Evolutionary conservation across 1,284 basidiomycete species (phyloP).

Genomic region (Flammula alnicola): DNA sequence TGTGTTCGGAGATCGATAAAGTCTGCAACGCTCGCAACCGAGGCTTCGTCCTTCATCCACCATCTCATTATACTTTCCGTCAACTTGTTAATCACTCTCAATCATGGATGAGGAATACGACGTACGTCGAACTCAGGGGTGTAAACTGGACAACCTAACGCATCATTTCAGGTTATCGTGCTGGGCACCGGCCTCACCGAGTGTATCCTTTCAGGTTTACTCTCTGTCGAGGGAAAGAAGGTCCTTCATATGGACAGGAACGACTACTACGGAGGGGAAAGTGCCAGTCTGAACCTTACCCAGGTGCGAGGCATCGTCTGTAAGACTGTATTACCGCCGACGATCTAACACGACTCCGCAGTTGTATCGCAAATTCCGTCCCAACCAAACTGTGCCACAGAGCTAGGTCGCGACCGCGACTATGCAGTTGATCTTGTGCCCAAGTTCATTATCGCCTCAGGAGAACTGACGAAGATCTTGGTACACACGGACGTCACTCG

Average conservation of each 20-base stretch:
- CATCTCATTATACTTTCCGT: slow-evolving; percentile 22
- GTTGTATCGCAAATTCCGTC: slow-evolving; percentile 97
- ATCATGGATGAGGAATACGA: slow-evolving; percentile 92
- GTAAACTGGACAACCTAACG: slow-evolving; percentile 6
- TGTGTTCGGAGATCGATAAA: slow-evolving; percentile 28
- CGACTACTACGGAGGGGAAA: slow-evolving; percentile 98
- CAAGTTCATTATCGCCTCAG: slow-evolving; percentile 98
- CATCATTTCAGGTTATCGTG: slow-evolving; percentile 76
- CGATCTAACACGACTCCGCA: slow-evolving; percentile 40
- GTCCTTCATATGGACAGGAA: slow-evolving; percentile 99
- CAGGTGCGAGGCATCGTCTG: slow-evolving; percentile 63
- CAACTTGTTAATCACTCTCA: slow-evolving; percentile 22
- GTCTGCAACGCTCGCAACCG: slow-evolving; percentile 11
- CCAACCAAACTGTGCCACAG: slow-evolving; percentile 67
- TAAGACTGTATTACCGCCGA: slow-evolving; percentile 16
- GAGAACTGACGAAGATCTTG: slow-evolving; percentile 97
- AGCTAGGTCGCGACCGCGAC: slow-evolving; percentile 92
- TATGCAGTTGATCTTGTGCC: slow-evolving; percentile 95
- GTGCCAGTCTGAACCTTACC: slow-evolving; percentile 95
- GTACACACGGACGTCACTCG: slow-evolving; percentile 99
- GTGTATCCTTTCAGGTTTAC: slow-evolving; percentile 94
- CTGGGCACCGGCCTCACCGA: slow-evolving; percentile 97
- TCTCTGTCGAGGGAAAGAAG: slow-evolving; percentile 99
- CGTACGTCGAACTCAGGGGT: slow-evolving; percentile 45
- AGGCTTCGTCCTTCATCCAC: slow-evolving; percentile 11